Conservation (phyloP, 2,329 filamentous ascomycete species). For the Colletotrichum nymphaeae region DNA sequence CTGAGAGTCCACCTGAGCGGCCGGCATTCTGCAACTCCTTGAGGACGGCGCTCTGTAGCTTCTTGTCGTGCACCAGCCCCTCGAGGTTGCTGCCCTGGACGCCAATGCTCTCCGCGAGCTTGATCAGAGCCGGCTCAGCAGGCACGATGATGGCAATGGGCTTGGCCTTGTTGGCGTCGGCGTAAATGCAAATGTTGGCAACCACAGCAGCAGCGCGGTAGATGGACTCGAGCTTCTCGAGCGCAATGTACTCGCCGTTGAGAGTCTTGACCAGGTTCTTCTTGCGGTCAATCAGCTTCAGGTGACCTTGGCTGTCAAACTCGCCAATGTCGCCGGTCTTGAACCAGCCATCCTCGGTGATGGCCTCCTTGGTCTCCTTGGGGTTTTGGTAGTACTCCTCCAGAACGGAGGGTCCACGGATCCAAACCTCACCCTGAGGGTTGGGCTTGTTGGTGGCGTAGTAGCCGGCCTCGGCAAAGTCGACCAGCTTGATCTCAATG, state of each 20-base stretch:
- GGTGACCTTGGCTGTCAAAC: slow-evolving; percentile 77
- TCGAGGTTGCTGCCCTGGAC: slow-evolving; percentile 68
- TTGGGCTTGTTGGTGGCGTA: slow-evolving; percentile 78
- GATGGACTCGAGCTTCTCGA: slow-evolving; percentile 75
- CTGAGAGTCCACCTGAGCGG: slow-evolving; percentile 69
- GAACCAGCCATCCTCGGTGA: slow-evolving; percentile 85
- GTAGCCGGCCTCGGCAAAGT: slow-evolving; percentile 87
- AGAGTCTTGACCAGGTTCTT: slow-evolving; percentile 90
- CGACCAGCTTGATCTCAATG: slow-evolving; percentile 86
- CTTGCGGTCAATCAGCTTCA: slow-evolving; percentile 85
- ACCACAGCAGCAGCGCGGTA: slow-evolving; percentile 64
- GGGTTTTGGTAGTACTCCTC: slow-evolving; percentile 82
- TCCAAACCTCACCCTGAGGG: slow-evolving; percentile 89
- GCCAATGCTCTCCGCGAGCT: slow-evolving; percentile 57
- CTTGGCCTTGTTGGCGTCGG: slow-evolving; percentile 61
- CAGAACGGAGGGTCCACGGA: slow-evolving; percentile 79
- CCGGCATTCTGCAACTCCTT: slow-evolving; percentile 73
- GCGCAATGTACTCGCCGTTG: slow-evolving; percentile 84
- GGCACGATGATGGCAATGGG: slow-evolving; percentile 69
- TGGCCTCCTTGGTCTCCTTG: slow-evolving; percentile 77
- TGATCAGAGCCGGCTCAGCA: slow-evolving; percentile 65
- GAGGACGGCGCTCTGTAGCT: slow-evolving; percentile 71
- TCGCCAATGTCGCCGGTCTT: slow-evolving; percentile 89
- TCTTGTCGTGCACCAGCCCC: slow-evolving; percentile 75
- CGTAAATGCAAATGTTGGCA: slow-evolving; percentile 68